Conservation (phyloP, 768 basidiomycete genomes). For the Kondoa malvinella region DNA sequence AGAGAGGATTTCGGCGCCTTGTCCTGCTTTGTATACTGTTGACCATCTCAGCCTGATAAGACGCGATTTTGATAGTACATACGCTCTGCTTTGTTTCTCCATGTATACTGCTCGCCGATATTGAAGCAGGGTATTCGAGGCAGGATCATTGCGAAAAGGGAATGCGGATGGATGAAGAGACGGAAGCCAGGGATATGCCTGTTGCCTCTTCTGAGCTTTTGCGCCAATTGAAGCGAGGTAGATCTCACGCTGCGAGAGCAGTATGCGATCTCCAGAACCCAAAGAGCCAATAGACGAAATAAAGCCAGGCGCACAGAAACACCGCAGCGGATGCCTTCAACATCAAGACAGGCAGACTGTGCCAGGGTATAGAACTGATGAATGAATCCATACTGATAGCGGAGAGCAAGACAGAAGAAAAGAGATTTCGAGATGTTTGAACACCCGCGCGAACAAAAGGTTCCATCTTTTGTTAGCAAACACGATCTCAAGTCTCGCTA, state of each 20-base stretch:
- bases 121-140: conserved; percentile 12
- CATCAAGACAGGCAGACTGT: background rate
- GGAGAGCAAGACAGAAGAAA: background rate
- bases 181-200: conserved; percentile 19
- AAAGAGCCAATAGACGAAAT: background rate
- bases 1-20: conserved; percentile 12
- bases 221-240: background rate
- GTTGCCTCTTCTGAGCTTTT: background rate
- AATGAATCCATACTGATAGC: background rate
- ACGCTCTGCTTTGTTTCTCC: conserved; percentile 12
- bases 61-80: background rate
- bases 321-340: background rate
- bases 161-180: conserved; percentile 15
- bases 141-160: conserved; percentile 8
- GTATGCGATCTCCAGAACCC: background rate
- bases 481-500: too few species aligned
- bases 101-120: conserved; percentile 17
- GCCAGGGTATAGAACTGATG: background rate
- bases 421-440: too few species aligned
- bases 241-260: background rate
- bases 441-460: background rate
- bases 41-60: background rate
- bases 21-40: background rate
- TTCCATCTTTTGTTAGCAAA: background rate
- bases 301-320: background rate